Percentiles rank a stretch among this genome's conserved stretches.
Evolutionary conservation across 2,329 filamentous ascomycete species (phyloP).

Genomic region (Colletotrichum simmondsii): DNA sequence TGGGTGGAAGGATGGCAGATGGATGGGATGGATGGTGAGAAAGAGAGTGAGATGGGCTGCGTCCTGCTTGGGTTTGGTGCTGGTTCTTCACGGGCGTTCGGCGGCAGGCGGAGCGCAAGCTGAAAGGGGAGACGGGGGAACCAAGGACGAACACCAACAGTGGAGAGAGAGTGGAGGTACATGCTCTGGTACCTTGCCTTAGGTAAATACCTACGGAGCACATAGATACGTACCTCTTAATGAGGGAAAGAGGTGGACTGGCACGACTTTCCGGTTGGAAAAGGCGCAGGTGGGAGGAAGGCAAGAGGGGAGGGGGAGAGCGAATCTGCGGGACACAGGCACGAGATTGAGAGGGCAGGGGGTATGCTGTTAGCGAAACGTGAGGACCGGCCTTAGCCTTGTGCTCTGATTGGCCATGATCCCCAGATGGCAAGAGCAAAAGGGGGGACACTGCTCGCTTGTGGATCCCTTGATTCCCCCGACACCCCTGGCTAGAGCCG

Average conservation of each 20-base stretch:
- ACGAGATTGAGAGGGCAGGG: constrained; percentile 32
- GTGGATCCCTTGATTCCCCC: constrained; percentile 34
- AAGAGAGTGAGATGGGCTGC: neutral
- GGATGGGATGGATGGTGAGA: constrained; percentile 18
- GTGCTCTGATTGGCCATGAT: constrained; percentile 3
- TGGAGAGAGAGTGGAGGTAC: neutral
- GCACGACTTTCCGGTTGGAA: neutral
- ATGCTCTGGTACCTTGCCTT: neutral
- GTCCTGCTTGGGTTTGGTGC: constrained; percentile 2
- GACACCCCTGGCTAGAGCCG: constrained; percentile 25
- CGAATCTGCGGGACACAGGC: constrained; percentile 34
- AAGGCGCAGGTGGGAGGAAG: constrained; percentile 3
- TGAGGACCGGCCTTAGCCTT: too few species aligned
- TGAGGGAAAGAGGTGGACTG: neutral
- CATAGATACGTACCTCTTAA: neutral
- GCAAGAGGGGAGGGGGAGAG: neutral
- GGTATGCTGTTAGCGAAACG: constrained; percentile 28
- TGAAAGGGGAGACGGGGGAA: constrained; percentile 18
- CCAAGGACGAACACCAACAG: constrained; percentile 8
- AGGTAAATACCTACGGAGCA: neutral
- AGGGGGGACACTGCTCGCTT: constrained; percentile 2
- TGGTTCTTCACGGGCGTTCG: constrained; percentile 13
- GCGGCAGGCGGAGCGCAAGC: constrained; percentile 25
- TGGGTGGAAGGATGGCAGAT: neutral
- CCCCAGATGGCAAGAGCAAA: neutral